Evolutionary conservation across 345 rosid genomes (phyloP), one percentile per base, ranked within the genome.

Genomic region (Salix exigua): DNA sequence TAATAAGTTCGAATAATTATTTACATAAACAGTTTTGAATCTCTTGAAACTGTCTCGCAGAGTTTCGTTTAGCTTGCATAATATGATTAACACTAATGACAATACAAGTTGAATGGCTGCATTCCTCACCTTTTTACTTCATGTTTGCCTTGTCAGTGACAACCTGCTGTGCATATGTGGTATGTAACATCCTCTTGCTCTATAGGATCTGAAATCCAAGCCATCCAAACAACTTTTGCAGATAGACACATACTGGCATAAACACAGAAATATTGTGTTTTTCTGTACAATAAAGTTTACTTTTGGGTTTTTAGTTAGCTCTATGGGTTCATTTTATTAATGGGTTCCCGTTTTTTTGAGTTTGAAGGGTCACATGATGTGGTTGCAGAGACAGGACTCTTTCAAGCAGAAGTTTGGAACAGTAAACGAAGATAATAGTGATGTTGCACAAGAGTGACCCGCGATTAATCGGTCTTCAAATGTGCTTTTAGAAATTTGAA

Each of bases 331-430:
- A 78, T 50, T 51, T 55, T 38, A 6, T 18, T 44, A 7, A 73
- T 64, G 38, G 7, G 35, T 51, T 73, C 71, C 62, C 8, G 58
- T 19, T 31, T 55, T 17, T 62, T 19, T 14, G 8, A 4, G 23
- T 73, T 77, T 35, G 76, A 82, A 95, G 98, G 98, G 98, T 9
- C 97, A 90, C 71, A 86, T 91, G 92, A 93, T 89, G 91, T 93
- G 98, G 99, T 58, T 93, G 77, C 88, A 90, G 87, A 95, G 76
- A 81, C 98, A 95, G 85, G 96, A 91, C 23, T 81, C 98, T 0
- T 95, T 91, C 76, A 85, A 91, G 85, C 85, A 89, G 78, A 95
- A 88, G 78, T 93, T 91, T 48, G 90, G 91, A 38, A 74, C 66
- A 16, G 18, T 25, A 44, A n/a, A 67, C 21, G 28, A 66, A 40